Conservation (phyloP, 73 alveolate species). For the Loxodes magnus region DNA sequence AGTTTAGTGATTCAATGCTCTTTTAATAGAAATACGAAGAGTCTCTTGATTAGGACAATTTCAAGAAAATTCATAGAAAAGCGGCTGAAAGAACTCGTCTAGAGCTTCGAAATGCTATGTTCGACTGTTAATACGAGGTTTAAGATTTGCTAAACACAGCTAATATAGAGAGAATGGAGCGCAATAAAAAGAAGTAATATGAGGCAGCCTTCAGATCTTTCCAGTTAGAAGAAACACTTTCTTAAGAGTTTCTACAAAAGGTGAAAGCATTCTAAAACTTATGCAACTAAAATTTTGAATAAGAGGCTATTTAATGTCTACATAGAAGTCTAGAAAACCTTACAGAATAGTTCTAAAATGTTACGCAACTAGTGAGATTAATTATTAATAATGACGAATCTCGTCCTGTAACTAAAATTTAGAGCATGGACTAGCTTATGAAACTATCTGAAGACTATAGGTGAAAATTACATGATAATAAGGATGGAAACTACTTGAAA, state of each 20-base stretch:
- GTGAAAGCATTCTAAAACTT: conserved; percentile 17
- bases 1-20: conserved; percentile 12
- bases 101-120: conserved; percentile 41
- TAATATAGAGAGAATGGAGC: conserved; percentile 14
- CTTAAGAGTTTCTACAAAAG: conserved; percentile 18
- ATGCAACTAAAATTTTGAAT: conserved; percentile 27
- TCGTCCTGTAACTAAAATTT: background rate
- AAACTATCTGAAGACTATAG: no score
- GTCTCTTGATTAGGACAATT: conserved; percentile 16
- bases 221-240: conserved; percentile 31
- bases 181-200: conserved; percentile 19
- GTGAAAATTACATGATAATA: no score
- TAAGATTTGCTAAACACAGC: conserved; percentile 27
- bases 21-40: conserved; percentile 8
- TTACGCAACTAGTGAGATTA: background rate
- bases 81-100: conserved; percentile 22
- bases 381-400: background rate
- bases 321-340: background rate
- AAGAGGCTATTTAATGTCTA: conserved; percentile 21
- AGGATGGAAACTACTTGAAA: no score
- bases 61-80: conserved; percentile 18
- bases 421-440: background rate
- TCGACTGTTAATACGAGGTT: conserved; percentile 37
- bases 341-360: background rate
- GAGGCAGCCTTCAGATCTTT: conserved; percentile 27